A percentile compares a stretch with the other conserved stretches of the same genome.
These are phyloP conservation scores for Prototheca cutis DNA, from an alignment of 163 green algal species.

Conservation along the genomic window DNA sequence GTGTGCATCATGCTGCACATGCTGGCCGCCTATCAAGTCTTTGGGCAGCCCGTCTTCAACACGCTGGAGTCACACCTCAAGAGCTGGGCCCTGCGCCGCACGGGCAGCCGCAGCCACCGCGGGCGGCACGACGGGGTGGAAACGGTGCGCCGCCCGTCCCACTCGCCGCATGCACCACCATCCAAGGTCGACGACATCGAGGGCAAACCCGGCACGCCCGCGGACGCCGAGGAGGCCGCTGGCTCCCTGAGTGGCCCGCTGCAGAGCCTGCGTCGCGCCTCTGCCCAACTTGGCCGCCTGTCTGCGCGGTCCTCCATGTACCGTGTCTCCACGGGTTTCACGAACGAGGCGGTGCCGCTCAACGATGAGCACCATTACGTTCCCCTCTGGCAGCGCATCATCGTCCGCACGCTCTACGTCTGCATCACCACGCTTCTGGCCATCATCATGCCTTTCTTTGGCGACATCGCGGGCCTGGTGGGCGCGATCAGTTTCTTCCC, in stretches of 20 bases:
- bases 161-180: neutral
- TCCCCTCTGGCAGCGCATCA: conserved; percentile 5
- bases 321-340: conserved; percentile 10
- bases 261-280: neutral
- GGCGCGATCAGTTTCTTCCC: conserved; percentile 15
- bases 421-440: conserved; percentile 7
- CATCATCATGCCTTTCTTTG: conserved; percentile 9
- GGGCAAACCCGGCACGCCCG: neutral
- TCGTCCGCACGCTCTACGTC: conserved; percentile 6
- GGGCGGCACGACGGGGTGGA: neutral
- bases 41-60: conserved; percentile 15
- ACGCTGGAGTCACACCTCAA: conserved; percentile 21
- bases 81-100: neutral
- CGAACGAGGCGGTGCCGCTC: conserved; percentile 10
- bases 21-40: conserved; percentile 13
- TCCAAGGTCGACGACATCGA: neutral
- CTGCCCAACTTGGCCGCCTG: neutral
- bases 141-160: neutral
- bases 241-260: neutral
- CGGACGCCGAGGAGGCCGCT: neutral
- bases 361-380: conserved; percentile 8
- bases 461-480: conserved; percentile 3
- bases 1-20: conserved; percentile 13
- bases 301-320: conserved; percentile 3
- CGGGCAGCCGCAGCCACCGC: neutral